Base-by-base conservation (phyloP, 2,329 filamentous ascomycete species). In the Cordyceps sp. region DNA sequence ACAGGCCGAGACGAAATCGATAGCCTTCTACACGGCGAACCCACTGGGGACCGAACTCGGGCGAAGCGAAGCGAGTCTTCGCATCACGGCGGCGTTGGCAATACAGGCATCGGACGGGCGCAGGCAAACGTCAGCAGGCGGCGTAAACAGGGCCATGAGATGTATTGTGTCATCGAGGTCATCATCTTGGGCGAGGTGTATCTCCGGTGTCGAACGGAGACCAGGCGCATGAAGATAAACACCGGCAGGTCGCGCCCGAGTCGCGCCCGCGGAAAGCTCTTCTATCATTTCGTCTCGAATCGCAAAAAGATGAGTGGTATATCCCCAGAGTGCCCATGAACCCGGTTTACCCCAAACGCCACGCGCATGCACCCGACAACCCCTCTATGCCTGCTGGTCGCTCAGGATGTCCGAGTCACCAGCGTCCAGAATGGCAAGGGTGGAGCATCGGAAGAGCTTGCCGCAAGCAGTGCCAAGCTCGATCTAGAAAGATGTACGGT, bases 401-500 rank as follows among this genome's bases (percentile, higher is more conserved):
- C 68, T 78, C 51, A 98, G 74, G 63, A 98, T 98, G 64, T 98
- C 90, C 48, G 84, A 93, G 76, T 96, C 81, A 76, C 88, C 90
- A 58, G 86, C 85, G 64, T 98, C 90, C 47, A 96, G 69, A 57
- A 96, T 80, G 50, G 86, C 78, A 81, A 98, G 92, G 64, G 86
- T 93, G 47, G 83, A 88, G 77, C 83, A 93, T 50, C 85, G 76
- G 80, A 93, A 98, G 58, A 98, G 80, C 73, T 96, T 96, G 72
- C 90, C 90, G 69, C 86, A 94, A 49, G 85, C 86, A 57, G 86
- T 96, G 55, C 90, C 90, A 47, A 98, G 74, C 70, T 96, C 90
- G 58, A 96, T 94, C 86, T 96, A 61, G 60, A 54, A 36, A 40
- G 40, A n/a, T 48, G 38, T 55, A 42, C 49, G 54, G 70, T 78